These are phyloP conservation scores for Pyricularia sp. DNA, from an alignment of 2,329 filamentous ascomycete genomes.

Conservation along the genomic window DNA sequence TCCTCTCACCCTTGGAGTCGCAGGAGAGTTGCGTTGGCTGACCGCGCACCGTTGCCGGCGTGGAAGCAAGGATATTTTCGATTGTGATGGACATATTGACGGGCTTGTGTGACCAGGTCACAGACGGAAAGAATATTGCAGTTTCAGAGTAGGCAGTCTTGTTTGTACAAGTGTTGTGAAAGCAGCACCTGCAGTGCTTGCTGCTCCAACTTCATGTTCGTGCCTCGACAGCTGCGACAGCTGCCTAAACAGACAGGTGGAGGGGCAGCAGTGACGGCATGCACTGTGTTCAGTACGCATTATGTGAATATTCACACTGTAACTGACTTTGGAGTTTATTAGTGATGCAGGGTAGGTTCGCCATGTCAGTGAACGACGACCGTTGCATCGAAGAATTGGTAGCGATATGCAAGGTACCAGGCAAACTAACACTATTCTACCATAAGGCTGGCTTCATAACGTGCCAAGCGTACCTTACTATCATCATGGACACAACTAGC, in stretches of 20 bases:
- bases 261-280: not conserved
- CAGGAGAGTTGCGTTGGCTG: conserved; percentile 82
- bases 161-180: not conserved
- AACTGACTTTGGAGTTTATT: not conserved
- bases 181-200: not conserved
- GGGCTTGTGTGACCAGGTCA: not conserved
- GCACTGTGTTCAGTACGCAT: not conserved
- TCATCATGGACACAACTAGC: not conserved
- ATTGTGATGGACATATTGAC: conserved; percentile 42
- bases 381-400: not conserved
- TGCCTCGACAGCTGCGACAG: not conserved
- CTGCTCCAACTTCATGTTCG: not conserved
- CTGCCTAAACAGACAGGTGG: not conserved
- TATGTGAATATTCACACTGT: not conserved
- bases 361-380: not conserved
- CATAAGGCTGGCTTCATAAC: not conserved
- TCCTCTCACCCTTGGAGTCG: conserved; percentile 80
- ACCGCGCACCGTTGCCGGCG: conserved; percentile 74
- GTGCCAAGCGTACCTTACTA: not conserved
- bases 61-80: conserved; percentile 71
- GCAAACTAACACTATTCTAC: not conserved
- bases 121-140: not conserved
- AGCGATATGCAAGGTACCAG: not conserved
- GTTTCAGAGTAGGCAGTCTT: not conserved
- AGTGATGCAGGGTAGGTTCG: not conserved